Conservation (phyloP, 306 rosid species). For the Fagus crenata region DNA sequence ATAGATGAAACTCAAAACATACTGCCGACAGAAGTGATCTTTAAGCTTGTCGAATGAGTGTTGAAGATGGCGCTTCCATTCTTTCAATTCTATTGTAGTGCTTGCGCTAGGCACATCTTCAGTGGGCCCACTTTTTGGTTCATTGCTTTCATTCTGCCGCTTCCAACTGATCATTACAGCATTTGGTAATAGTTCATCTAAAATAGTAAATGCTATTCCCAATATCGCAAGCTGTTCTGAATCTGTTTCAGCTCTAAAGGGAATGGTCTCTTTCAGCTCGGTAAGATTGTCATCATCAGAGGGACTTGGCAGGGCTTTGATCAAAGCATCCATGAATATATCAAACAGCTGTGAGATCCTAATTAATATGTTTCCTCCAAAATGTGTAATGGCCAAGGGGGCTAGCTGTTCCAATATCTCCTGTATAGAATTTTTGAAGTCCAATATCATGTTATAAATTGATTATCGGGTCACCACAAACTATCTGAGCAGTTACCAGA, state of each 20-base stretch:
- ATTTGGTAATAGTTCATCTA: constrained; percentile 82
- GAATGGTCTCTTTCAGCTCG: constrained; percentile 67
- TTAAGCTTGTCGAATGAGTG: constrained; percentile 90
- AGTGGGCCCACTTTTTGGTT: constrained; percentile 43
- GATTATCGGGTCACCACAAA: background rate
- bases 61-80: constrained; percentile 93
- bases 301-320: constrained; percentile 78
- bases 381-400: constrained; percentile 60
- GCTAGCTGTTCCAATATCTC: constrained; percentile 90
- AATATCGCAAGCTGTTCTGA: constrained; percentile 87
- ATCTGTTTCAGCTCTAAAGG: constrained; percentile 92
- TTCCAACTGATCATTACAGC: constrained; percentile 73
- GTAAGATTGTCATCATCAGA: constrained; percentile 88
- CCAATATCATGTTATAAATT: background rate
- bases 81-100: constrained; percentile 68
- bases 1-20: constrained; percentile 87
- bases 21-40: constrained; percentile 92
- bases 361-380: constrained; percentile 73
- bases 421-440: constrained; percentile 42
- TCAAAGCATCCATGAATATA: constrained; percentile 84
- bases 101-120: constrained; percentile 54
- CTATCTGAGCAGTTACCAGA: background rate
- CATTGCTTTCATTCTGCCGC: constrained; percentile 54
- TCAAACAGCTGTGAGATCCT: constrained; percentile 78
- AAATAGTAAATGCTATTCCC: constrained; percentile 83